Evolutionary conservation across 176 grass and related monocot genomes (phyloP), one percentile per base, ranked within the genome.

Genomic region (Thinopyrum elongatum): DNA sequence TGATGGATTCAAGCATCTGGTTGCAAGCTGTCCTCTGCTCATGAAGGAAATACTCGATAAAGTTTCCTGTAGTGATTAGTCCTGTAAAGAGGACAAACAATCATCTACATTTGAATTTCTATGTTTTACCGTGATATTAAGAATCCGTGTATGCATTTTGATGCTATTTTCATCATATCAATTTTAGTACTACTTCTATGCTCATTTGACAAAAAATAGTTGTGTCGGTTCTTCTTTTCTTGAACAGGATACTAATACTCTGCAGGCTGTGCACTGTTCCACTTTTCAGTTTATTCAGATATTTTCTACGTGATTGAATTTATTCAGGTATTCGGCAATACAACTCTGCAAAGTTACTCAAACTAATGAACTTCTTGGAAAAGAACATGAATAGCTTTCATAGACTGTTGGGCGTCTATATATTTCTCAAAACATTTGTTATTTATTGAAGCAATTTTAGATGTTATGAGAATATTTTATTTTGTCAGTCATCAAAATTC

Each of bases 1-100:
- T 0, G 59, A 84, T 76, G 82, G 71, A 4, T 76, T 84, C 27
- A 74, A 66, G 36, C 71, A 76, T 76, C 41, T 84, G 4, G 26
- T 75, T 4, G 21, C 46, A 65, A 65, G 58, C 0, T 47, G 55
- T 34, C 82, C 82, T 22, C n/a, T 13, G 1, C 3, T 75, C 2
- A 16, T 63, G 35, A 47, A 23, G 7, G 82, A 64, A 15, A 38
- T 84, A 13, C 8, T 73, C 5, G 31, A 27, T 34, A 38, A 25
- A 19, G 22, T 72, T 8, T 13, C 21, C 21, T 29, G 63, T 44
- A 23, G 2, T 71, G 21, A 34, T 9, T 70, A 38, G 17, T 70
- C 67, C 34, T 1, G 34, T 0, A 12, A 1, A 39, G 10, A 70
- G 9, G 0, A n/a, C 34, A 70, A 23, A 70, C 38, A 8, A 39